phyloP scores from a whole-genome alignment of 768 basidiomycete species.

The Panellus pusillus region DNA sequence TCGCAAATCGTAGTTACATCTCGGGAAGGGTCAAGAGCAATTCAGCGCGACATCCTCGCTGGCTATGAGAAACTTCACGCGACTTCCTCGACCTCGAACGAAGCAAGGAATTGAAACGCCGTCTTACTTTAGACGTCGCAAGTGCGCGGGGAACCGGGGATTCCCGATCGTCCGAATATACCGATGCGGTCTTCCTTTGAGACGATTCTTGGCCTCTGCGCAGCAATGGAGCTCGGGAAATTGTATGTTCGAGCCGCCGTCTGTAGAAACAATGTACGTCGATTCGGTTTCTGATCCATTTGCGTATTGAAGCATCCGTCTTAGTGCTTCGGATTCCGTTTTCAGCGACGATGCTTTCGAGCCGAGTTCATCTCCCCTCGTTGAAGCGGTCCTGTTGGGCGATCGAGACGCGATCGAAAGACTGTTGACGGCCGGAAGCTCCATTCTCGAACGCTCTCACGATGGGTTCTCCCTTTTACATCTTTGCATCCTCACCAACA shows the following conservation, averaged over 20 bases:
- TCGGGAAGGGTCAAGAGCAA: not conserved
- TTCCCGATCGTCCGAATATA: not conserved
- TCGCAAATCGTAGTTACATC: not conserved
- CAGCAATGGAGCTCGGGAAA: not conserved
- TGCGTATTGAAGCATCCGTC: not conserved
- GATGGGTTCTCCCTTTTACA: not conserved
- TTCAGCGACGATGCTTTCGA: not conserved
- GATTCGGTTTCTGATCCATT: not conserved
- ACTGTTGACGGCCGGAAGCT: not conserved
- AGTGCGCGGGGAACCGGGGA: not conserved
- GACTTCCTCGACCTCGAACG: not conserved
- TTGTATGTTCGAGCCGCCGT: not conserved
- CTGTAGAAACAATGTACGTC: not conserved
- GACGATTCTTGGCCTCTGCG: slow-evolving; percentile 2
- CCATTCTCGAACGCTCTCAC: not conserved
- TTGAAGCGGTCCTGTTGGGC: not conserved
- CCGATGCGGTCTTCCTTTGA: not conserved
- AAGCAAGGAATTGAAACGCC: not conserved
- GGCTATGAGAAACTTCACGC: not conserved
- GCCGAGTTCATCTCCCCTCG: not conserved
- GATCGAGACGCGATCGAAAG: not conserved
- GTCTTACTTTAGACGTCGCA: not conserved
- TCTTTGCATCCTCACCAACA: not conserved
- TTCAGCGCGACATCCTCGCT: not conserved
- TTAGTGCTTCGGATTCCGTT: not conserved